These are phyloP conservation scores for Beauveria rudraprayagi DNA, from an alignment of 2,329 filamentous ascomycete genomes.

Conservation along the genomic window DNA sequence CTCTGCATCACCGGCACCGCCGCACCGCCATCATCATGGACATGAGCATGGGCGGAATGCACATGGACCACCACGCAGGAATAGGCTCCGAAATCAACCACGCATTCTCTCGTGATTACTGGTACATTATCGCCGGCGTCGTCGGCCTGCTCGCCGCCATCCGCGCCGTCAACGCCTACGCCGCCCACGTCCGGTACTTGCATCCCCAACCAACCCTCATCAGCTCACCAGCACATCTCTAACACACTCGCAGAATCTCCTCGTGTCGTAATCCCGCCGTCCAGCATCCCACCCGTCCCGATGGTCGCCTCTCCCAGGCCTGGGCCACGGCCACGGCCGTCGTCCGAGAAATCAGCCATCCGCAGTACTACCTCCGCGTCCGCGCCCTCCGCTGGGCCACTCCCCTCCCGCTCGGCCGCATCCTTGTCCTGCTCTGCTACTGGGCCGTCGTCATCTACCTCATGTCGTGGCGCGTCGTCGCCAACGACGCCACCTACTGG, in stretches of 20 bases:
- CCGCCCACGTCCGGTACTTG: slow-evolving; percentile 33
- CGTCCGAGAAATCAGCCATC: slow-evolving; percentile 47
- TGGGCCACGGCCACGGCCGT: slow-evolving; percentile 55
- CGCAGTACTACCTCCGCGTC: slow-evolving; percentile 42
- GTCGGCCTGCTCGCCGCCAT: slow-evolving; percentile 33
- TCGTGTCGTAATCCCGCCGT: slow-evolving; percentile 35
- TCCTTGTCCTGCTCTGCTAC: slow-evolving; percentile 46
- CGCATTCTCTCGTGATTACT: slow-evolving; percentile 46
- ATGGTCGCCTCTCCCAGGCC: slow-evolving; percentile 34
- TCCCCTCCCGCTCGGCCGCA: slow-evolving; percentile 49
- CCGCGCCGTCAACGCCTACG: slow-evolving; percentile 36
- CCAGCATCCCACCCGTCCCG: slow-evolving; percentile 44
- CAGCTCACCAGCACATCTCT: neutral
- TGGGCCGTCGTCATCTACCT: slow-evolving; percentile 53
- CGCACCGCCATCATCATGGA: slow-evolving; percentile 14
- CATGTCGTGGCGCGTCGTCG: slow-evolving; percentile 41
- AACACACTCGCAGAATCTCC: slow-evolving; percentile 32
- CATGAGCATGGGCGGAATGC: slow-evolving; percentile 24
- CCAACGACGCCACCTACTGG: slow-evolving; percentile 48
- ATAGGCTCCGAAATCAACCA: slow-evolving; percentile 38
- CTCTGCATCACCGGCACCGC: neutral
- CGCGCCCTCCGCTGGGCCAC: slow-evolving; percentile 46
- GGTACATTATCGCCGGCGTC: slow-evolving; percentile 49
- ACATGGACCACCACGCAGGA: slow-evolving; percentile 26
- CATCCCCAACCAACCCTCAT: neutral